These are phyloP conservation scores for Pleurotus platypus DNA, from an alignment of 768 basidiomycete genomes.

Conservation along the genomic window DNA sequence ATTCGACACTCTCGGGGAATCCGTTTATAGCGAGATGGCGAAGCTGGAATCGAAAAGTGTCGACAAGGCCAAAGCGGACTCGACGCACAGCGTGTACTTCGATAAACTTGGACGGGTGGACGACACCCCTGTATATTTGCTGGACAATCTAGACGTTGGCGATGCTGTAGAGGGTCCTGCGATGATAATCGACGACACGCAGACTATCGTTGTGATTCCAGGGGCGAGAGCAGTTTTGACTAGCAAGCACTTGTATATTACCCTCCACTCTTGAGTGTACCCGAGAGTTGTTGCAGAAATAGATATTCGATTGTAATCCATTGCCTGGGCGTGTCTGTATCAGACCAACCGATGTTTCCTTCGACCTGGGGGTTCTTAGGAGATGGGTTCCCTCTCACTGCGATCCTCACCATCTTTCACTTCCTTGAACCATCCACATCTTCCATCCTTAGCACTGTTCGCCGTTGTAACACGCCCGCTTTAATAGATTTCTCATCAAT, in stretches of 20 bases:
- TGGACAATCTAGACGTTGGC: conserved; percentile 64
- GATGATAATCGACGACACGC: conserved; percentile 93
- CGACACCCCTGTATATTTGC: conserved; percentile 76
- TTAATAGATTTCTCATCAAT: neutral
- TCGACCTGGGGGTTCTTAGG: too few relatives aligned
- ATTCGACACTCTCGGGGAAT: conserved; percentile 74
- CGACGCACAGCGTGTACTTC: conserved; percentile 73
- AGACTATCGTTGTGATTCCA: conserved; percentile 88
- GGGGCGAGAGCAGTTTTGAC: conserved; percentile 63
- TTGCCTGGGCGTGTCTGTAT: too few relatives aligned
- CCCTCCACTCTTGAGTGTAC: conserved; percentile 15
- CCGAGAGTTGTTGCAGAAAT: too few relatives aligned
- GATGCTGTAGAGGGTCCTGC: conserved; percentile 81
- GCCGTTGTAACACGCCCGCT: neutral
- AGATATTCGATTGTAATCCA: too few relatives aligned
- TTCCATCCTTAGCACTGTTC: neutral
- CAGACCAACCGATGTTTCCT: too few relatives aligned
- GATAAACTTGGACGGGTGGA: conserved; percentile 72
- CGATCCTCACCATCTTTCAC: neutral
- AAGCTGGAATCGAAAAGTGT: conserved; percentile 40
- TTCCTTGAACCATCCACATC: neutral
- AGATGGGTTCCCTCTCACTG: too few relatives aligned
- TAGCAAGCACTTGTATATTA: conserved; percentile 64
- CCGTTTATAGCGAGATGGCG: conserved; percentile 74
- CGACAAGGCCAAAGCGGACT: conserved; percentile 44